phyloP scores from a whole-genome alignment of 2,329 filamentous ascomycete species.

The Cladorrhinum sp. region DNA sequence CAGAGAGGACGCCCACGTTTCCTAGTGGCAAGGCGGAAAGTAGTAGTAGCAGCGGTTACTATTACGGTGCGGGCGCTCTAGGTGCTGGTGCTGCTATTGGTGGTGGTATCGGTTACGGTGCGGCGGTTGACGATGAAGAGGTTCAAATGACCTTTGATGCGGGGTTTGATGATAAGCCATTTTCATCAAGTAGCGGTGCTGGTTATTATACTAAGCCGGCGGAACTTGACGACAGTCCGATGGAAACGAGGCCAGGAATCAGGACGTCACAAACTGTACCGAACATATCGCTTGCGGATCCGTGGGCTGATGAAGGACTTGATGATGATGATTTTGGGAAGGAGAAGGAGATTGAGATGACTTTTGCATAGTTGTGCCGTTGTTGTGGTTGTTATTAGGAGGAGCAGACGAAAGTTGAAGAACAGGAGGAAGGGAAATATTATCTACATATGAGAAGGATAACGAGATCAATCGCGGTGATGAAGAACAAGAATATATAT shows the following conservation, averaged over 20 bases:
- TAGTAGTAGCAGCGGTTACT: conserved; percentile 24
- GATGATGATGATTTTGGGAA: conserved; percentile 69
- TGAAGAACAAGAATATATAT: neutral
- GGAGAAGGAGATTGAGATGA: conserved; percentile 76
- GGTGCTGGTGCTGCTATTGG: too few relatives aligned
- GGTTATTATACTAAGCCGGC: too few relatives aligned
- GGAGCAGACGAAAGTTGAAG: neutral
- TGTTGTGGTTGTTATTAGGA: too few relatives aligned
- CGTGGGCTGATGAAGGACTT: conserved; percentile 63
- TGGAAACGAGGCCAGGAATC: conserved; percentile 39
- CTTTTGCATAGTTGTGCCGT: conserved; percentile 59
- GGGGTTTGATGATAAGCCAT: conserved; percentile 45
- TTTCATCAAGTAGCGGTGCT: neutral
- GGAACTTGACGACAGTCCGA: too few relatives aligned
- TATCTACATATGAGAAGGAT: neutral
- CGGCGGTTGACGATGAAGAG: conserved; percentile 43
- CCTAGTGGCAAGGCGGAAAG: conserved; percentile 25
- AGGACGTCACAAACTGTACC: conserved; percentile 50
- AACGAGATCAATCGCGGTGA: neutral
- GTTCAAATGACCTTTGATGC: conserved; percentile 73
- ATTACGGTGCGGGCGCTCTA: conserved; percentile 11
- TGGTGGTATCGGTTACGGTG: conserved; percentile 6
- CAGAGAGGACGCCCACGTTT: conserved; percentile 30
- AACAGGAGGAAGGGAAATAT: neutral
- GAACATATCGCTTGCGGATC: conserved; percentile 52